Percentiles rank a stretch among this genome's conserved stretches.
Conservation (phyloP, 2,329 filamentous ascomycete species). For the Fusarium domesticum region DNA sequence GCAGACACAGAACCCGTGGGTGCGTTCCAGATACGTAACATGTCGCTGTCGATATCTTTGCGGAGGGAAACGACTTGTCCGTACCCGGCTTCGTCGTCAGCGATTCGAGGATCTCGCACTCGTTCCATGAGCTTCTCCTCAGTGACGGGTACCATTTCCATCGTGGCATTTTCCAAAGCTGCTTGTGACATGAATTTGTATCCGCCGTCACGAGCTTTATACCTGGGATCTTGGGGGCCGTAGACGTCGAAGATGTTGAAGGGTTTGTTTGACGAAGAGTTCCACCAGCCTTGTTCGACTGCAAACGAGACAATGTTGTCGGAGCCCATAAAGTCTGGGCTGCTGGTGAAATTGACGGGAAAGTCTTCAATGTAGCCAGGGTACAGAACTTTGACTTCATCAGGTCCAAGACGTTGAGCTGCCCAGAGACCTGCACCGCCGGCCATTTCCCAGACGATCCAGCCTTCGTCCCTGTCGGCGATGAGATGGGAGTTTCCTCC, state of each 20-base stretch:
- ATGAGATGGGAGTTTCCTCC: constrained; percentile 25
- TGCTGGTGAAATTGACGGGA: constrained; percentile 11
- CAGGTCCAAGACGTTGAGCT: constrained; percentile 19
- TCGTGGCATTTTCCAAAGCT: constrained; percentile 17
- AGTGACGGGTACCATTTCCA: constrained; percentile 20
- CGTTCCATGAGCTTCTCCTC: constrained; percentile 25
- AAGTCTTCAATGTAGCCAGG: constrained; percentile 25
- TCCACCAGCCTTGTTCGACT: constrained; percentile 25
- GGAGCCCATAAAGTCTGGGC: constrained; percentile 16
- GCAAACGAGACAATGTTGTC: constrained; percentile 25
- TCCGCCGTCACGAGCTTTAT: constrained; percentile 23
- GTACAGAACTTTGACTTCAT: constrained; percentile 24
- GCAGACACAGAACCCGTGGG: constrained; percentile 18
- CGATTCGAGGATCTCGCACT: constrained; percentile 20
- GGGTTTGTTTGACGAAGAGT: constrained; percentile 12
- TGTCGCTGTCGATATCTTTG: constrained; percentile 12
- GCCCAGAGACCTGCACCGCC: constrained; percentile 24
- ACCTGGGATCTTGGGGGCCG: constrained; percentile 19
- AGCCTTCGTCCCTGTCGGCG: constrained; percentile 23
- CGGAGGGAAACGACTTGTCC: constrained; percentile 22
- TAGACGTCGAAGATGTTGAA: constrained; percentile 26
- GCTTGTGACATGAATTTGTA: constrained; percentile 28
- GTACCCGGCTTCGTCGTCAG: constrained; percentile 24
- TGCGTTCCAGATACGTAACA: constrained; percentile 23
- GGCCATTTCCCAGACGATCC: constrained; percentile 27